Evolutionary conservation across 345 rosid genomes (phyloP).

Genomic region (Pistacia integerrima): DNA sequence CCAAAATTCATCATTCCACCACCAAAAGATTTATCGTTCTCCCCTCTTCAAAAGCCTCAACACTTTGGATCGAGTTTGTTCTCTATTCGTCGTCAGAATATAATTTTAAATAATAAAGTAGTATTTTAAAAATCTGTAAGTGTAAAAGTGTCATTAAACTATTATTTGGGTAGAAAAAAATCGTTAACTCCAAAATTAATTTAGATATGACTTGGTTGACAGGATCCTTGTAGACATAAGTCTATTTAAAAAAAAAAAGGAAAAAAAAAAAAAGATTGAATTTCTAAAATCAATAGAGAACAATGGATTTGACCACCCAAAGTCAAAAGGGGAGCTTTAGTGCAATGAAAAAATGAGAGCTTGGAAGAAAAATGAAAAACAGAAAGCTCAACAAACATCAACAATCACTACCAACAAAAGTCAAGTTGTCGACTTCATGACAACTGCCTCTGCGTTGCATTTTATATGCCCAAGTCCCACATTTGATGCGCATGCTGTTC

Average conservation of each 20-base stretch:
- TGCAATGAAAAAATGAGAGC: slow-evolving; percentile 1
- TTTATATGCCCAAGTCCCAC: slow-evolving; percentile 22
- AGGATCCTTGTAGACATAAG: neutral
- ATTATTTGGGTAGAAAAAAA: too few relatives aligned
- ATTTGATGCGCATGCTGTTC: slow-evolving; percentile 30
- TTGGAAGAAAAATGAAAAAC: neutral
- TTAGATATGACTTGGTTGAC: neutral
- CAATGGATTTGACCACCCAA: slow-evolving; percentile 6
- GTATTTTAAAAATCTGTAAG: too few relatives aligned
- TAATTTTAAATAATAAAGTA: too few relatives aligned
- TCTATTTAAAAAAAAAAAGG: neutral
- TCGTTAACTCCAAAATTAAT: neutral
- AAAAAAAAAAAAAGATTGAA: neutral
- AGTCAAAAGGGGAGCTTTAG: slow-evolving; percentile 22
- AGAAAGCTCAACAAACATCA: slow-evolving; percentile 16
- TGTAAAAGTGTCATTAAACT: too few relatives aligned
- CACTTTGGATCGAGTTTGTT: too few relatives aligned
- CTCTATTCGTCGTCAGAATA: too few relatives aligned
- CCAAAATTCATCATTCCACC: too few relatives aligned
- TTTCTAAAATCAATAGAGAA: neutral
- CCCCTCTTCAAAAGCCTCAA: too few relatives aligned
- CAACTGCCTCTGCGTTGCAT: slow-evolving; percentile 11
- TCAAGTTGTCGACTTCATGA: slow-evolving; percentile 8
- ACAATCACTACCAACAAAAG: slow-evolving; percentile 22
- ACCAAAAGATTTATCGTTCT: too few relatives aligned